Percentiles rank a stretch among this genome's conserved stretches.
Conservation (phyloP, 768 basidiomycete species). For the Xerocomus potaroensis region DNA sequence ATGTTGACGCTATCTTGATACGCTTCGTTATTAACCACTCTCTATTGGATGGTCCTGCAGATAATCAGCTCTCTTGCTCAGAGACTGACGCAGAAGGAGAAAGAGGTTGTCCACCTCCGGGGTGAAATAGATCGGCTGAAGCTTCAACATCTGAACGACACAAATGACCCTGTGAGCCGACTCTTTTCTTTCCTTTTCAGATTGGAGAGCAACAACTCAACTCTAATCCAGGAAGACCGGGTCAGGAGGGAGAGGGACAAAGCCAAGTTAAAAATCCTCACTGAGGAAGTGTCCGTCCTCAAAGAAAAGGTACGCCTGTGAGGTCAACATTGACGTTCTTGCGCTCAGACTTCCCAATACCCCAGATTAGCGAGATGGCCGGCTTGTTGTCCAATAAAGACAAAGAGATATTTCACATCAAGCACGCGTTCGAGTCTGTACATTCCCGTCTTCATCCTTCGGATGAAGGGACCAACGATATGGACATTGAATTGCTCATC, state of each 20-base stretch:
- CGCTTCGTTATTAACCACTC: too few relatives aligned
- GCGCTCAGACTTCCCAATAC: not conserved
- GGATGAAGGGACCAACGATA: conserved; percentile 42
- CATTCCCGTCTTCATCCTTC: conserved; percentile 70
- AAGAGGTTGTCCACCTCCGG: conserved; percentile 71
- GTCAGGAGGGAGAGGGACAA: conserved; percentile 74
- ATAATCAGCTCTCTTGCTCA: conserved; percentile 73
- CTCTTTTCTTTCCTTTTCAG: not conserved
- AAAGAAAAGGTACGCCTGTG: conserved; percentile 56
- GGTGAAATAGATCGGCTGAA: conserved; percentile 64
- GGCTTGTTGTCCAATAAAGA: conserved; percentile 46
- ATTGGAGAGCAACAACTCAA: not conserved
- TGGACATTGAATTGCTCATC: conserved; percentile 68
- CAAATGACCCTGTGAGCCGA: conserved; percentile 55
- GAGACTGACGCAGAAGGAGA: conserved; percentile 80
- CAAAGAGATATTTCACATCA: conserved; percentile 73
- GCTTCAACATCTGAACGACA: conserved; percentile 52
- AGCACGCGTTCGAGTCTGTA: conserved; percentile 83
- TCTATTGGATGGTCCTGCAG: conserved; percentile 24
- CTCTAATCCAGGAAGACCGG: conserved; percentile 55
- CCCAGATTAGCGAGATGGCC: conserved; percentile 55
- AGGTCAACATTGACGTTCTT: not conserved
- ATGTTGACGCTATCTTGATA: conserved; percentile 8
- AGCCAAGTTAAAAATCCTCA: conserved; percentile 64
- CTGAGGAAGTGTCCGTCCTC: conserved; percentile 68